phyloP scores from a whole-genome alignment of 1,284 basidiomycete genomes.

The Peniophora sp. region DNA sequence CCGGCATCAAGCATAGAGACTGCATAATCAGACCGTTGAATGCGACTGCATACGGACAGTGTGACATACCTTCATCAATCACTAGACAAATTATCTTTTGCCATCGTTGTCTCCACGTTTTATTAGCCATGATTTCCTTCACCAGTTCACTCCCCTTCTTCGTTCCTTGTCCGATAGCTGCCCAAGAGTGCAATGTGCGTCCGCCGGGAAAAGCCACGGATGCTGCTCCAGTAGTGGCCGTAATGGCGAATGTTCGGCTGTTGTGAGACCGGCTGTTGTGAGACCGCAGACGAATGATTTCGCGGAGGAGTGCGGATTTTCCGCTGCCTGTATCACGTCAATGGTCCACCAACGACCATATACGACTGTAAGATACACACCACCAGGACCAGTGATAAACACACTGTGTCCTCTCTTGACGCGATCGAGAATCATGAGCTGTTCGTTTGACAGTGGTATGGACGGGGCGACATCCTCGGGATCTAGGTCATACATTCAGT shows the following conservation, averaged over 20 bases:
- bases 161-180: constrained; percentile 77
- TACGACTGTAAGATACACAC: constrained; percentile 34
- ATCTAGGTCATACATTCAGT: no score
- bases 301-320: constrained; percentile 86
- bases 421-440: constrained; percentile 46
- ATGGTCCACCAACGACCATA: no score
- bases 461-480: background rate
- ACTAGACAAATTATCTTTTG: constrained; percentile 43
- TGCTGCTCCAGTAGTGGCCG: constrained; percentile 80
- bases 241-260: constrained; percentile 37
- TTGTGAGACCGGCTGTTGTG: background rate
- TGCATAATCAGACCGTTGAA: constrained; percentile 11
- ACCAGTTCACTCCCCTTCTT: constrained; percentile 39
- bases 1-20: constrained; percentile 54
- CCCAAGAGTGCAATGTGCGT: constrained; percentile 89
- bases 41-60: background rate
- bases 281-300: constrained; percentile 67
- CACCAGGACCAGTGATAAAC: constrained; percentile 79
- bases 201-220: constrained; percentile 88
- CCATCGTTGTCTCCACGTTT: constrained; percentile 37
- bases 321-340: constrained; percentile 65
- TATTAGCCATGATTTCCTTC: constrained; percentile 57
- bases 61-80: constrained; percentile 59
- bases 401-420: constrained; percentile 55
- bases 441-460: constrained; percentile 38